Base-by-base conservation (phyloP, 495 filamentous ascomycete genomes). In the Podospora tetraspora region DNA sequence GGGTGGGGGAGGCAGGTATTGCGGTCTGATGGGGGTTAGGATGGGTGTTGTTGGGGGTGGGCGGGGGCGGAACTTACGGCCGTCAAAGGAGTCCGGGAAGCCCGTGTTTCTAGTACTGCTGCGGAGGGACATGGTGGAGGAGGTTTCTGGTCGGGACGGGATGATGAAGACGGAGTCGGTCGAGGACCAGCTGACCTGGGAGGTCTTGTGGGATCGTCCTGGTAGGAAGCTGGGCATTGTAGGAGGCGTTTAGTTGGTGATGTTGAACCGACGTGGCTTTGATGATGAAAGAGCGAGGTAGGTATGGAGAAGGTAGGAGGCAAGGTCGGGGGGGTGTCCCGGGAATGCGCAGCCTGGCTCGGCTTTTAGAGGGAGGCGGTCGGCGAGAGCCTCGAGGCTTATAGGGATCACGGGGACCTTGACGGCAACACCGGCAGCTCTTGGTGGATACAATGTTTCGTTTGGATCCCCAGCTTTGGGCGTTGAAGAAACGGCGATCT, bases 1-100 rank as follows among this genome's bases (percentile, higher is more conserved):
- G 78, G 78, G 67, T 80, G 78, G 21, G 75, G 78, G 19, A 78
- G 74, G 21, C 73, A 68, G 12, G 78, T 80, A 65, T 77, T 80
- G 59, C 76, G 66, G 22, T 67, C 77, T 79, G 58, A 1, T 52
- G 24, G 24, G 29, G 29, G 43, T 62, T 27, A 72, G 52, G 25
- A 22, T 27, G 30, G 8, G 22, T 11, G 30, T 13, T 6, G 62
- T n/a, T 11, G 1, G 22, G 22, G 57, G 7, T 19, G 32, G 11
- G 6, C 16, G 21, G 13, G 25, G 2, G n/a, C n/a, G 25, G 12
- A 1, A 75, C 71, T 66, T 66, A 79, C 77, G 66, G 57, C 73
- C 72, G 59, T 70, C 71, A 57, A 79, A 78, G 8, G 69, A 37
- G 52, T 79, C 78, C 12, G 78, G 78, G 37, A 80, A 80, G 24